Percentiles rank a stretch among this genome's conserved stretches.
Conservation (phyloP, 2,329 filamentous ascomycete species). For the Ceratocystis ficicola region DNA sequence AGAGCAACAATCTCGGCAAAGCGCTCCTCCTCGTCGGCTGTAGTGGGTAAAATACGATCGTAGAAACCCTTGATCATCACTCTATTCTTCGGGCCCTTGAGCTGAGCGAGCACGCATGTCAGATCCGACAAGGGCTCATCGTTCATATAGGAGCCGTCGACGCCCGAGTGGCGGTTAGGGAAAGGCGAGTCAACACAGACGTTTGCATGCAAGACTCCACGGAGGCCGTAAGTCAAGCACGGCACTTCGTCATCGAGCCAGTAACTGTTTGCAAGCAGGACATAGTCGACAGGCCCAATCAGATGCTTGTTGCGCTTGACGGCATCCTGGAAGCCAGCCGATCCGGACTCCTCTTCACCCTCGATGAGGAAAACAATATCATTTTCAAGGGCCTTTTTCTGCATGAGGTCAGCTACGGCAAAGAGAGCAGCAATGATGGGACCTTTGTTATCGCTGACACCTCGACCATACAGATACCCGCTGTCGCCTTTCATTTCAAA, state of each 20-base stretch:
- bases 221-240: slow-evolving; percentile 85
- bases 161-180: slow-evolving; percentile 86
- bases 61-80: slow-evolving; percentile 84
- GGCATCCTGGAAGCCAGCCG: slow-evolving; percentile 75
- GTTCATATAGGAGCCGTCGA: slow-evolving; percentile 84
- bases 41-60: slow-evolving; percentile 66
- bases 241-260: slow-evolving; percentile 95
- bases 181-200: slow-evolving; percentile 74
- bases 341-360: slow-evolving; percentile 91
- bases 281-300: slow-evolving; percentile 87
- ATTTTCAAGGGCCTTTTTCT: slow-evolving; percentile 69
- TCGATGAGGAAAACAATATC: slow-evolving; percentile 93
- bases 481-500: slow-evolving; percentile 83
- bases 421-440: slow-evolving; percentile 90
- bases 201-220: slow-evolving; percentile 87
- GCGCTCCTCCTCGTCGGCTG: slow-evolving; percentile 60
- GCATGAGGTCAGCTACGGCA: slow-evolving; percentile 77
- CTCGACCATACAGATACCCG: slow-evolving; percentile 86
- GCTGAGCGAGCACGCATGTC: slow-evolving; percentile 64
- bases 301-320: slow-evolving; percentile 67
- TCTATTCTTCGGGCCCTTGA: slow-evolving; percentile 69
- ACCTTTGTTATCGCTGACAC: slow-evolving; percentile 96
- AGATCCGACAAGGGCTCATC: slow-evolving; percentile 89
- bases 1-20: slow-evolving; percentile 77
- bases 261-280: slow-evolving; percentile 92